These are phyloP conservation scores for Cladorrhinum sp. DNA, from an alignment of 2,329 filamentous ascomycete species.

Conservation along the genomic window DNA sequence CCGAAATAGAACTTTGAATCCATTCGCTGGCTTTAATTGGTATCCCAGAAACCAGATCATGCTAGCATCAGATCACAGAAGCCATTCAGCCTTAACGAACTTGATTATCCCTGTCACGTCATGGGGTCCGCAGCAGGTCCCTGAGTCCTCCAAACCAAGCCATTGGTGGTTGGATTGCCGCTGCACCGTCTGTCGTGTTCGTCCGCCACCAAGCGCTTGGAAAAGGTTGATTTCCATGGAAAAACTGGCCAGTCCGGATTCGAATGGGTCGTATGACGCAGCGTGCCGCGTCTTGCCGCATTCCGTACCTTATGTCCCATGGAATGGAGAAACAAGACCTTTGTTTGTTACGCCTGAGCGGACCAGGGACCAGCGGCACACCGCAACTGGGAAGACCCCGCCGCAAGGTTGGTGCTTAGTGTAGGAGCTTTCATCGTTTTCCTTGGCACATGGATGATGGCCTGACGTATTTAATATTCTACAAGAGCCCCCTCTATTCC, in stretches of 20 bases:
- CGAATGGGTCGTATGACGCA: constrained; percentile 17
- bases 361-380: background rate
- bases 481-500: background rate
- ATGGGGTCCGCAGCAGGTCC: background rate
- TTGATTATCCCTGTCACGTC: constrained; percentile 1
- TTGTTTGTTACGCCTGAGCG: background rate
- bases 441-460: constrained; percentile 4
- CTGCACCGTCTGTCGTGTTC: background rate
- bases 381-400: background rate
- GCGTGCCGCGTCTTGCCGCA: background rate
- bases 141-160: background rate
- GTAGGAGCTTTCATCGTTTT: background rate
- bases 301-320: background rate
- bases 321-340: background rate
- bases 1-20: background rate
- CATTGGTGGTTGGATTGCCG: background rate
- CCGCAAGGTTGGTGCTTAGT: background rate
- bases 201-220: background rate
- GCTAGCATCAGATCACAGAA: background rate
- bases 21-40: background rate
- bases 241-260: constrained; percentile 6
- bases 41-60: background rate
- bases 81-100: background rate
- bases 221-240: background rate
- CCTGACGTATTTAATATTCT: constrained; percentile 11